Evolutionary conservation across 2,329 filamentous ascomycete genomes (phyloP), one percentile per base, ranked within the genome.

Genomic region (Coniella vitis): DNA sequence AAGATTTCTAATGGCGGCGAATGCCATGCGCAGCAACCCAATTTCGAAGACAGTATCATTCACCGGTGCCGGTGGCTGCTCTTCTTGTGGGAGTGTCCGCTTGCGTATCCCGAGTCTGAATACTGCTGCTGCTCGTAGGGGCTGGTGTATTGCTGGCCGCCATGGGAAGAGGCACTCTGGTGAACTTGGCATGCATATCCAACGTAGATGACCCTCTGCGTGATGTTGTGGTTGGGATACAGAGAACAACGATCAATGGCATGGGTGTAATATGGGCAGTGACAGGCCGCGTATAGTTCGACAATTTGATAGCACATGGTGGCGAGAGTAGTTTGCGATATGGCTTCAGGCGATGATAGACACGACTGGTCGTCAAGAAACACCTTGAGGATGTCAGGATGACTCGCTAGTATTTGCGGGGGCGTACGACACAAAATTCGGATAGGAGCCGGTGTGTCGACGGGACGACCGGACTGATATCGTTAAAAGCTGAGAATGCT

Each of bases 211-310:
- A 79, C 86, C 63, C 85, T 84, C 61, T 87, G 83, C 57, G 88
- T 80, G 49, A 90, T 71, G 39, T 60, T 59, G 61, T 95, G 90
- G 40, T 84, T 84, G 43, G 80, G 78, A 63, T 89, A 88, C 32
- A 80, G 74, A 42, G 81, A 74, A 64, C 90, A 95, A 53, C 86
- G 85, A 62, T 95, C 90, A 59, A 95, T 76, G 41, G 87, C 83
- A 65, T 95, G 90, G 61, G 84, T 78, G 73, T 91, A 88, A 74
- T 95, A 94, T 58, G 91, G 76, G 69, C 90, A 95, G 55, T 83
- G 79, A 75, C 90, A 95, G 48, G 85, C 87, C 48, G 89, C 83
- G 73, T 90, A 95, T 51, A 87, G 77, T 67, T 95, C 90, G 59
- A 91, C 74, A 54, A 95, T 70, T 69, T 90, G 87, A 62, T 88